Base-by-base conservation (phyloP, 2,329 filamentous ascomycete species). In the Fusarium sp. region DNA sequence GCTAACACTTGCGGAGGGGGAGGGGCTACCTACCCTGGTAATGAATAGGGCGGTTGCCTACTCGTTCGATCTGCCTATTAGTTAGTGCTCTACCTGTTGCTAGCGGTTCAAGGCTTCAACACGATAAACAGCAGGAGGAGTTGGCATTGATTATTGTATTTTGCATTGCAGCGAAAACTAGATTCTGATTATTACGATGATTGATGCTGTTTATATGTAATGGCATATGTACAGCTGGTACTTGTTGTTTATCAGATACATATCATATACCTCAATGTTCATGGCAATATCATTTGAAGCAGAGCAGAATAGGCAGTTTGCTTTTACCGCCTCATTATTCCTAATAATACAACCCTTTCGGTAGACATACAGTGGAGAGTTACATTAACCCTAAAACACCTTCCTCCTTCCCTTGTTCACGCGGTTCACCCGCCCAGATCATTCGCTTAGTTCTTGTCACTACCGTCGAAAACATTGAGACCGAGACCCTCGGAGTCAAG, bases 401-500 rank as follows among this genome's bases (percentile, higher is more conserved):
- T 19, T 10, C 35, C 35, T 37, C 47, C 55, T 62, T 46, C 48
- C 52, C 46, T 55, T 46, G 22, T 41, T 48, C 52, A 19, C 49
- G 17, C 48, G 20, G 40, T 22, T 48, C 47, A 7, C 26, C 24
- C 44, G 30, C 44, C 24, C 26, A 22, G 26, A 22, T 19, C 35
- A 39, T 28, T 19, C 24, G 15, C 41, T 62, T 54, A 71, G 43
- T 80, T 79, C 81, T 80, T 84, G 53, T 84, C 80, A 19, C 78
- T 74, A 15, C 79, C 76, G 59, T 87, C 86, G 75, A 89, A 89
- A 32, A 99, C 92, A 76, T 99, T 97, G 75, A 99, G 83, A 49
- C 96, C 96, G 74, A 99, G 83, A 44, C 94, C 96, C 79, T 96
- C 91, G 8, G 93, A 88, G 77, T 99, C 96, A 67, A 99, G 86